A percentile compares a stretch with the other conserved stretches of the same genome.
These are phyloP conservation scores for Vicia sativa DNA, from an alignment of 306 rosid genomes.

Conservation along the genomic window DNA sequence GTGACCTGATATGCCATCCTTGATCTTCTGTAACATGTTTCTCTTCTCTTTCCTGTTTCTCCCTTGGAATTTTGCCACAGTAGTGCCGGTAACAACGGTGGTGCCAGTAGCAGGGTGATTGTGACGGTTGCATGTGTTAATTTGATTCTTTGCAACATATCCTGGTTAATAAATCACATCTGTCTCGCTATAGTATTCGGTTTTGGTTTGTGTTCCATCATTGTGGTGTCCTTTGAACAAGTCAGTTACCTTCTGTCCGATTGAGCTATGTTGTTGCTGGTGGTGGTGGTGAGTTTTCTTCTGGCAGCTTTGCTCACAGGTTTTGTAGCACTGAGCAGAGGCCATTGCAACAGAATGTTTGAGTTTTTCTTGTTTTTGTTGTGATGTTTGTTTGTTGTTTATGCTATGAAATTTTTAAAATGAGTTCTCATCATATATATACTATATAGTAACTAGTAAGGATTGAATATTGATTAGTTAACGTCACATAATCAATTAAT, in stretches of 20 bases:
- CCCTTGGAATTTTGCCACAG: slow-evolving; percentile 2
- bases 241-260: slow-evolving; percentile 36
- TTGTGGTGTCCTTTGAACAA: slow-evolving; percentile 29
- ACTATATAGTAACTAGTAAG: not conserved
- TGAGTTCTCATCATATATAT: not conserved
- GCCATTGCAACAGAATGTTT: slow-evolving; percentile 29
- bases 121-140: not conserved
- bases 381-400: not conserved
- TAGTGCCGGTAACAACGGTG: not conserved
- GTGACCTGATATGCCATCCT: slow-evolving; percentile 37
- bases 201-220: slow-evolving; percentile 30
- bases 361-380: not conserved
- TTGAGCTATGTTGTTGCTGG: not conserved
- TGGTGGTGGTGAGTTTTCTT: slow-evolving; percentile 2
- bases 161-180: not conserved
- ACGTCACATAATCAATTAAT: not conserved
- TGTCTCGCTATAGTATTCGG: slow-evolving; percentile 18
- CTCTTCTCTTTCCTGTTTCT: slow-evolving; percentile 16
- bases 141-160: slow-evolving; percentile 19
- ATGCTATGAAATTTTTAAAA: not conserved
- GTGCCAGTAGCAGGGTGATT: not conserved
- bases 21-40: slow-evolving; percentile 31
- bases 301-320: slow-evolving; percentile 32
- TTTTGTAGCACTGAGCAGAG: slow-evolving; percentile 39
- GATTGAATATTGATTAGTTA: slow-evolving; percentile 1